These are phyloP conservation scores for Ganoderma sp. DNA, from an alignment of 1,284 basidiomycete species.

Conservation along the genomic window DNA sequence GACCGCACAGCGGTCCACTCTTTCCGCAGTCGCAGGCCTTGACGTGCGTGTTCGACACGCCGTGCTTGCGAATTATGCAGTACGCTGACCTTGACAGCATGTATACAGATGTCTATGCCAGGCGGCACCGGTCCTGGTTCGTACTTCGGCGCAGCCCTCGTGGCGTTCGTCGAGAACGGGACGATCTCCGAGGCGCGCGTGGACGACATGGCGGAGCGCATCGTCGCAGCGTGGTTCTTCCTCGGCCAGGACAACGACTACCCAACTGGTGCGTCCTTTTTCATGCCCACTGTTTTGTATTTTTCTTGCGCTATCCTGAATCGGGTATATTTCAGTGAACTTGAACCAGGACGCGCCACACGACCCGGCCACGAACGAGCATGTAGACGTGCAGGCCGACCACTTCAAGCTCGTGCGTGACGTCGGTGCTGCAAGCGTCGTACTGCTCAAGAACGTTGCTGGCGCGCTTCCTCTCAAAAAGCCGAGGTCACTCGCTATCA, in stretches of 20 bases:
- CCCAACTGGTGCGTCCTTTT: conserved; percentile 45
- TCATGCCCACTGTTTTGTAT: neutral
- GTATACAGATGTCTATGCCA: conserved; percentile 77
- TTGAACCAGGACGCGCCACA: conserved; percentile 63
- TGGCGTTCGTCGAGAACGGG: conserved; percentile 69
- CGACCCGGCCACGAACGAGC: conserved; percentile 61
- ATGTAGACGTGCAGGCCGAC: conserved; percentile 71
- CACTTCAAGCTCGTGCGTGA: no score
- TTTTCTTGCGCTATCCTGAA: no score
- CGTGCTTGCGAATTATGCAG: no score
- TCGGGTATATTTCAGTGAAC: conserved; percentile 42
- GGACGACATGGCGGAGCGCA: conserved; percentile 72
- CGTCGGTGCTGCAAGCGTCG: conserved; percentile 57
- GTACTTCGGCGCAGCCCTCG: conserved; percentile 68
- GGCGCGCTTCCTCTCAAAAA: conserved; percentile 70
- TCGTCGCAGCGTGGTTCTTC: conserved; percentile 67
- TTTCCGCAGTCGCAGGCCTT: conserved; percentile 69
- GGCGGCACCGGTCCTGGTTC: conserved; percentile 65
- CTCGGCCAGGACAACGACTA: conserved; percentile 72
- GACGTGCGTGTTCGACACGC: no score
- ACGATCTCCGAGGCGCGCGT: conserved; percentile 68
- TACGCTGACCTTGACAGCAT: neutral
- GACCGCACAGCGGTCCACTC: conserved; percentile 61
- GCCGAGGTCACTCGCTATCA: conserved; percentile 62
- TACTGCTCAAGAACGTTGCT: conserved; percentile 81